phyloP scores from a whole-genome alignment of 2,329 filamentous ascomycete genomes.

The Trichoderma guizhouense region DNA sequence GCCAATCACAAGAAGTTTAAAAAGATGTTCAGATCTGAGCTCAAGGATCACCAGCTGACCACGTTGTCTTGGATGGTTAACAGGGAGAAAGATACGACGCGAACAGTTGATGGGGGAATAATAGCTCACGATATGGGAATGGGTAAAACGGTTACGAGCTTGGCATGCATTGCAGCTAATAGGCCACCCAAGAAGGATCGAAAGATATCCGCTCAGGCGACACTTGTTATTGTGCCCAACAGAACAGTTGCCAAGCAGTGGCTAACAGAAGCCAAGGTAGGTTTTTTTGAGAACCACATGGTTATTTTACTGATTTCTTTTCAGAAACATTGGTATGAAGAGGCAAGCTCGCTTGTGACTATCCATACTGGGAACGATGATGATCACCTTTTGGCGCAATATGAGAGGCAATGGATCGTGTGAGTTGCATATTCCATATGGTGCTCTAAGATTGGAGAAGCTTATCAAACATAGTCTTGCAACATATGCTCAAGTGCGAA shows the following conservation, averaged over 20 bases:
- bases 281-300: not conserved
- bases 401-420: slow-evolving; percentile 1
- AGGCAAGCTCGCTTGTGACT: not conserved
- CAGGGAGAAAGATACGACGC: slow-evolving; percentile 40
- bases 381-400: too few species aligned
- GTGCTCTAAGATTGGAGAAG: not conserved
- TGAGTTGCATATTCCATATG: not conserved
- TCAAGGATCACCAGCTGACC: slow-evolving; percentile 51
- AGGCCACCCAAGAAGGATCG: slow-evolving; percentile 32
- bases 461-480: slow-evolving; percentile 24
- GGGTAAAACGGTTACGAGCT: slow-evolving; percentile 68
- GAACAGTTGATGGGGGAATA: slow-evolving; percentile 27
- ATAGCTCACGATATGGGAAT: slow-evolving; percentile 62
- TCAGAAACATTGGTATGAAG: not conserved
- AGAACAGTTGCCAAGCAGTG: slow-evolving; percentile 28
- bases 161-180: slow-evolving; percentile 45
- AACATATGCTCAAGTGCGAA: slow-evolving; percentile 29
- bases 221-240: slow-evolving; percentile 34
- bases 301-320: not conserved
- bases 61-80: slow-evolving; percentile 52
- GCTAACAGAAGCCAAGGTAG: slow-evolving; percentile 16
- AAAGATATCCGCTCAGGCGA: slow-evolving; percentile 33
- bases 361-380: not conserved
- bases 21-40: not conserved
- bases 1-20: slow-evolving; percentile 24